These are phyloP conservation scores for Phycomyces blakesleeanus DNA, from an alignment of 192 early-diverging fungal genomes.

Conservation along the genomic window DNA sequence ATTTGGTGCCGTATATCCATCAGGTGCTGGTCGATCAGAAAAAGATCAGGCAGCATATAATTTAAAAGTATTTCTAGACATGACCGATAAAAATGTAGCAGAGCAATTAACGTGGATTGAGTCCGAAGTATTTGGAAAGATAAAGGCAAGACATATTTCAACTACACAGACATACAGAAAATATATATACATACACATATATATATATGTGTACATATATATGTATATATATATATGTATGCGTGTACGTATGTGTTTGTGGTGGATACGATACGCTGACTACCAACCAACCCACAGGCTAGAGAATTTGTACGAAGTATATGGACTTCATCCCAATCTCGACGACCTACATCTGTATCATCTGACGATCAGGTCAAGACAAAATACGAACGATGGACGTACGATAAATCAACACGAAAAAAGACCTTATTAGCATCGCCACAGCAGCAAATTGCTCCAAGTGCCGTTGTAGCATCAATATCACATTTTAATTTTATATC, in stretches of 20 bases:
- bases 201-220: background rate
- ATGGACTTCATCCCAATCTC: slow-evolving; percentile 36
- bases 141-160: slow-evolving; percentile 45
- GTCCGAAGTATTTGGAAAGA: slow-evolving; percentile 55
- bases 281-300: slow-evolving; percentile 39
- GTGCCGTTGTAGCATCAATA: slow-evolving; percentile 53
- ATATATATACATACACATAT: background rate
- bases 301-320: slow-evolving; percentile 59
- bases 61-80: slow-evolving; percentile 12
- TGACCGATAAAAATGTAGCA: slow-evolving; percentile 40
- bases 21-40: background rate
- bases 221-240: too few relatives aligned
- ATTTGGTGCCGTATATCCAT: background rate
- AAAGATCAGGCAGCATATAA: slow-evolving; percentile 11
- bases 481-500: slow-evolving; percentile 73
- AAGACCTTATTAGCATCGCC: background rate
- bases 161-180: background rate
- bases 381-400: background rate
- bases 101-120: slow-evolving; percentile 67
- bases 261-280: background rate
- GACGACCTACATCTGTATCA: slow-evolving; percentile 22
- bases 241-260: too few relatives aligned
- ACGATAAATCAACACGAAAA: background rate
- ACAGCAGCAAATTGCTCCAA: slow-evolving; percentile 9
- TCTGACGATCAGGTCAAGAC: background rate